phyloP scores from a whole-genome alignment of 2,329 filamentous ascomycete species.

The Dactylellina parvicollis region DNA sequence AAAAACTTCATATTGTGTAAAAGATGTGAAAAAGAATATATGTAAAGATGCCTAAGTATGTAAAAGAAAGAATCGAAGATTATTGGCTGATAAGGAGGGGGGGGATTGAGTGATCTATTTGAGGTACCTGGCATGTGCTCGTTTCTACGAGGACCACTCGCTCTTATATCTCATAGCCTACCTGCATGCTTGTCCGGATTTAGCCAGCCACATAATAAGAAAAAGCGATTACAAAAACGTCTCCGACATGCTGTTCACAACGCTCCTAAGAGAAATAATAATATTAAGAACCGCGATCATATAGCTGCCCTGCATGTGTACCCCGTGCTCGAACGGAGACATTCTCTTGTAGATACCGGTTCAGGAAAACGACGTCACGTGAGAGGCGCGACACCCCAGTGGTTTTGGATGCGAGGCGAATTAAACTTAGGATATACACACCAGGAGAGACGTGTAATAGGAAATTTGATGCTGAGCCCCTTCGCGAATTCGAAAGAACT shows the following conservation, averaged over 20 bases:
- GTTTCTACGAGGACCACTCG: no score
- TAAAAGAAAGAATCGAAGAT: no score
- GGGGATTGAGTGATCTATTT: no score
- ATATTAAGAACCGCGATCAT: constrained; percentile 10
- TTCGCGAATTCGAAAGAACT: background rate
- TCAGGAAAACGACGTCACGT: constrained; percentile 26
- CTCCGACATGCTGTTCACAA: background rate
- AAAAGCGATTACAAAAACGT: background rate
- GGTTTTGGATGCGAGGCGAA: constrained; percentile 6
- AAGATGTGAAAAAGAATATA: background rate
- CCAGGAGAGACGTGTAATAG: background rate
- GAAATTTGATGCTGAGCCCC: background rate
- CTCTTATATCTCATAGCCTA: no score
- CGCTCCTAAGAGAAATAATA: background rate
- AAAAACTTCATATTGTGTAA: constrained; percentile 16
- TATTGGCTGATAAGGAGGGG: no score
- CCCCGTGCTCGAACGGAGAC: constrained; percentile 16
- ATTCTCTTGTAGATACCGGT: constrained; percentile 33
- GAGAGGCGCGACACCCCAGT: constrained; percentile 17
- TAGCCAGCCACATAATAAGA: constrained; percentile 43
- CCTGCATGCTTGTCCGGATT: no score
- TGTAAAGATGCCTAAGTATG: no score
- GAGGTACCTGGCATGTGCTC: no score
- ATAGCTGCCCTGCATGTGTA: constrained; percentile 1
- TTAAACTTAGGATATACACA: background rate